Evolutionary conservation across 1,284 basidiomycete species (phyloP).

Genomic region (Violaceomyces palustris): DNA sequence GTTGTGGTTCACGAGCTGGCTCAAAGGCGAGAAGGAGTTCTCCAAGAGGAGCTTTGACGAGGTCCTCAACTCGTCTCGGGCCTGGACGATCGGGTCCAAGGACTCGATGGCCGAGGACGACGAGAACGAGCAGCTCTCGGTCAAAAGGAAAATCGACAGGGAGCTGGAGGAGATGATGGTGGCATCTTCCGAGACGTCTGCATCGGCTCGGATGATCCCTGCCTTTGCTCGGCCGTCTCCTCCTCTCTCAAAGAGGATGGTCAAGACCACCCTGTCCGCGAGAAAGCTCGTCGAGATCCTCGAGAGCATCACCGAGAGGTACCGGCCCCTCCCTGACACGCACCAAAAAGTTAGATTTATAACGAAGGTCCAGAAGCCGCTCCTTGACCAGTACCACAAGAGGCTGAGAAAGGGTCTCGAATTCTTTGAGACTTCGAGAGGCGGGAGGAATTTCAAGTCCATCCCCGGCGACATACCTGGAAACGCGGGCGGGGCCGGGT

Average conservation of each 20-base stretch:
- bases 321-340: conserved; percentile 74
- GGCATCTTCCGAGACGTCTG: too few species aligned
- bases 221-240: too few species aligned
- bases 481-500: not conserved
- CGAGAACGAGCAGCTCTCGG: conserved; percentile 34
- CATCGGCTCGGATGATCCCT: too few species aligned
- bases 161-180: not conserved
- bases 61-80: conserved; percentile 72
- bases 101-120: conserved; percentile 60
- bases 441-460: too few species aligned
- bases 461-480: conserved; percentile 68
- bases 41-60: conserved; percentile 73
- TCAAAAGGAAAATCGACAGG: not conserved
- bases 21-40: conserved; percentile 60
- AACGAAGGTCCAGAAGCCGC: conserved; percentile 73
- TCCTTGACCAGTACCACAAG: conserved; percentile 70
- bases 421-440: conserved; percentile 86
- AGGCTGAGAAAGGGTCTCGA: conserved; percentile 80
- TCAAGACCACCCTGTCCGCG: conserved; percentile 38
- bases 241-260: too few species aligned
- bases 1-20: conserved; percentile 86
- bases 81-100: conserved; percentile 74
- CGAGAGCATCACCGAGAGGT: conserved; percentile 64
- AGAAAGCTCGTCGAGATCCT: conserved; percentile 29
- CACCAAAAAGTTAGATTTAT: conserved; percentile 77